Conservation (phyloP, 257 asterid species). For the Solanum tarapatanum region DNA sequence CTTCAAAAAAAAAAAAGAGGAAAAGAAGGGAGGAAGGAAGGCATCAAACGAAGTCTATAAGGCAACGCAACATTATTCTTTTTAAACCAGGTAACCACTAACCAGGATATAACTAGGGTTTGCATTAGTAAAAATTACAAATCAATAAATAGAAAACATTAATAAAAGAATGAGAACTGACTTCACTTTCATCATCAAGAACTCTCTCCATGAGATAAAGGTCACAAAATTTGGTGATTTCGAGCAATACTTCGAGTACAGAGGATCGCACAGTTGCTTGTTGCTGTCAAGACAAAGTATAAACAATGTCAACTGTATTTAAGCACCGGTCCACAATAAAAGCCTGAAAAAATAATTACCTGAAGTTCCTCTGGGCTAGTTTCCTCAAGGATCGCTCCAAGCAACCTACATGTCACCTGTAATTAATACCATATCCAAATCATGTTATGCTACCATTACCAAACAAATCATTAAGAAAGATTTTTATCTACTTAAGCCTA, state of each 20-base stretch:
- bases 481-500: background rate
- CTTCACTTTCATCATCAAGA: slow-evolving; percentile 85
- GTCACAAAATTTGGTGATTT: slow-evolving; percentile 82
- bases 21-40: background rate
- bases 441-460: background rate
- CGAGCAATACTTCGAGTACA: slow-evolving; percentile 77
- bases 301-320: slow-evolving; percentile 4
- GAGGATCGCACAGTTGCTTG: slow-evolving; percentile 82
- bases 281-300: slow-evolving; percentile 45
- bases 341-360: slow-evolving; percentile 24
- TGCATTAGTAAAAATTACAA: background rate
- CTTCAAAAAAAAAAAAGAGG: background rate
- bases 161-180: slow-evolving; percentile 19
- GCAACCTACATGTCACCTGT: slow-evolving; percentile 78
- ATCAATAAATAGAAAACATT: background rate
- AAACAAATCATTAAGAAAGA: background rate
- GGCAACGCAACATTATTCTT: background rate
- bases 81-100: background rate
- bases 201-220: slow-evolving; percentile 96
- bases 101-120: background rate
- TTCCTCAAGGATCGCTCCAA: slow-evolving; percentile 79
- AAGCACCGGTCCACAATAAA: background rate
- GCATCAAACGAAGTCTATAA: too few species aligned
- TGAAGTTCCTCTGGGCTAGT: slow-evolving; percentile 85
- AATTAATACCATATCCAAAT: background rate